Base-by-base conservation (phyloP, 2,329 filamentous ascomycete species). In the Tolypocladium album region DNA sequence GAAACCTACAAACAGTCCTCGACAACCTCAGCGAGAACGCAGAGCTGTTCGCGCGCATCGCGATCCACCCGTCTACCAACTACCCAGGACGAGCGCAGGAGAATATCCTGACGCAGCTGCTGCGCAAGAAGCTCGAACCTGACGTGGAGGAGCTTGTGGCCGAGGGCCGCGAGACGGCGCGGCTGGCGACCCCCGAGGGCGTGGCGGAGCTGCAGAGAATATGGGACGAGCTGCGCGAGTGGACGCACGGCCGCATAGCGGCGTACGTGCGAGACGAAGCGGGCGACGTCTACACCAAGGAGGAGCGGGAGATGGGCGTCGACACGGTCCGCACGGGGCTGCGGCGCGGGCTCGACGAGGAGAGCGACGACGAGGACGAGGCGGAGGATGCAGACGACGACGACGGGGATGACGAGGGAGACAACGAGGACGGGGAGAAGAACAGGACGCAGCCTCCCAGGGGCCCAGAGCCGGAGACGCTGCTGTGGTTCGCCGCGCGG, bases 101-200 rank as follows among this genome's bases (percentile, higher is more conserved):
- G 71, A 75, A 72, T 56, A 79, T 90, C 4, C 79, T 93, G 1
- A 79, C 83, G 34, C 83, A 88, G 66, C 78, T 96, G 2, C 78
- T 95, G 39, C 87, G 90, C 45, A 95, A 94, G 74, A 94, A 94
- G 71, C 81, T 92, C 56, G 90, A 94, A 65, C 89, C 90, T 0
- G 80, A 84, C 31, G 86, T 92, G 22, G 89, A 92, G 69, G 84
- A 86, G 60, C 87, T 88, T 75, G 85, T 93, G 34, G 82, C 85
- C 27, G 77, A 85, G 58, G 88, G 86, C 1, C 81, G 83, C 42
- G 78, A 78, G 61, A 76, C 76, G 36, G 77, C 78, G 15, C 69
- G 67, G 20, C 64, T 70, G 34, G 71, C 69, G 5, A 79, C 61
- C 66, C 76, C 77, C 1, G 79, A 86, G 58, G 76, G 75, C 36